Conservation (phyloP, 768 basidiomycete species). For the Termitomyces heimii region DNA sequence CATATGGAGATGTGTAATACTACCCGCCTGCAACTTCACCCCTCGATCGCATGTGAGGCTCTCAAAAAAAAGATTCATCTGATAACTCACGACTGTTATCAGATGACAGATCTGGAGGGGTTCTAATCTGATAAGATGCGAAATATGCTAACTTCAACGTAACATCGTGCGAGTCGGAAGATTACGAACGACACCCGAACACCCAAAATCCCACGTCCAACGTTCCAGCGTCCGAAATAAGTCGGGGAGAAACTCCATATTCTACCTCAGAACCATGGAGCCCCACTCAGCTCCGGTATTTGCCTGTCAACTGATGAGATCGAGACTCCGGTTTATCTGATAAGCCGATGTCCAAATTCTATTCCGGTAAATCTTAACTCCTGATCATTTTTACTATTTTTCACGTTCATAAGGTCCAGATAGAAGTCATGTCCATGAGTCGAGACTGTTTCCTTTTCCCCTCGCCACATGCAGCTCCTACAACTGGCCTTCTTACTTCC, state of each 20-base stretch:
- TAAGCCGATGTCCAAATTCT: background rate
- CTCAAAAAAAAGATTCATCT: conserved; percentile 8
- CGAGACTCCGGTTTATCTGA: conserved; percentile 8
- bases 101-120: conserved; percentile 19
- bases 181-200: background rate
- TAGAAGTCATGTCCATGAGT: background rate
- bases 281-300: background rate
- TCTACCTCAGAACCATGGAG: background rate
- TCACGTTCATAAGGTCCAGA: conserved; percentile 4
- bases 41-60: background rate
- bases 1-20: conserved; percentile 3
- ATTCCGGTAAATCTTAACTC: background rate
- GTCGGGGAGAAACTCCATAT: background rate
- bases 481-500: conserved; percentile 22
- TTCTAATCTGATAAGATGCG: conserved; percentile 29
- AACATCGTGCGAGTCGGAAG: background rate
- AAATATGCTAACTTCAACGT: background rate
- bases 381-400: background rate
- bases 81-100: conserved; percentile 20
- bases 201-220: background rate
- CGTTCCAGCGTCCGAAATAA: background rate
- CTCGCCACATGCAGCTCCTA: conserved; percentile 5
- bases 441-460: conserved; percentile 9
- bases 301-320: background rate
- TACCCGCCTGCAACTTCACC: background rate